phyloP scores from a whole-genome alignment of 2,329 filamentous ascomycete genomes.

The Aulographum hederae region DNA sequence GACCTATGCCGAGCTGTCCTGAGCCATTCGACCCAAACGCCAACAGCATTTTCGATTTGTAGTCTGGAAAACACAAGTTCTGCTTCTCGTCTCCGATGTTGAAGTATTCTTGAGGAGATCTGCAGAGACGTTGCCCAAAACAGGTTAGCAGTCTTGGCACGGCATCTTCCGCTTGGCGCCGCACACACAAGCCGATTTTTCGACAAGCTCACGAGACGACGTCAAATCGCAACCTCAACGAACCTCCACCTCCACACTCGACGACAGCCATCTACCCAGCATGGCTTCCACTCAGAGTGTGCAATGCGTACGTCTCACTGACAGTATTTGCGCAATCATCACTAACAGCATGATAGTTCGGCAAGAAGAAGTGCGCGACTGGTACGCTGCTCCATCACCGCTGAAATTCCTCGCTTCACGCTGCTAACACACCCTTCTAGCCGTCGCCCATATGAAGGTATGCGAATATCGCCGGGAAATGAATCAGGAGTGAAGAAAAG shows the following conservation, averaged over 20 bases:
- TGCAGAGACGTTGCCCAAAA: too few species aligned
- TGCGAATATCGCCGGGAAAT: conserved; percentile 20
- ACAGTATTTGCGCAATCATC: background rate
- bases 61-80: background rate
- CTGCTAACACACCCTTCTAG: conserved; percentile 27
- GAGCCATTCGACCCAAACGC: conserved; percentile 34
- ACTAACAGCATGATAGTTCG: conserved; percentile 38
- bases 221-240: too few species aligned
- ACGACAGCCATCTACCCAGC: background rate
- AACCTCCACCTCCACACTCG: too few species aligned
- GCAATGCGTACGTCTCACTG: conserved; percentile 5
- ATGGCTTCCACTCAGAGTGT: conserved; percentile 6
- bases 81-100: too few species aligned
- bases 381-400: conserved; percentile 11
- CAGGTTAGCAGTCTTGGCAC: too few species aligned
- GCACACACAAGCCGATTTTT: too few species aligned
- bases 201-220: too few species aligned
- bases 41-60: conserved; percentile 13
- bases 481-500: conserved; percentile 8
- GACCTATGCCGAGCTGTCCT: conserved; percentile 30
- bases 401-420: background rate
- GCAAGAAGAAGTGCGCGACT: conserved; percentile 54
- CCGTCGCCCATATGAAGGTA: conserved; percentile 89
- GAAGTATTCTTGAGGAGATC: too few species aligned
- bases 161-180: too few species aligned